Evolutionary conservation across 1,139 yeast species (phyloP).

Genomic region (Spencermartinsiella ligniputridi): DNA sequence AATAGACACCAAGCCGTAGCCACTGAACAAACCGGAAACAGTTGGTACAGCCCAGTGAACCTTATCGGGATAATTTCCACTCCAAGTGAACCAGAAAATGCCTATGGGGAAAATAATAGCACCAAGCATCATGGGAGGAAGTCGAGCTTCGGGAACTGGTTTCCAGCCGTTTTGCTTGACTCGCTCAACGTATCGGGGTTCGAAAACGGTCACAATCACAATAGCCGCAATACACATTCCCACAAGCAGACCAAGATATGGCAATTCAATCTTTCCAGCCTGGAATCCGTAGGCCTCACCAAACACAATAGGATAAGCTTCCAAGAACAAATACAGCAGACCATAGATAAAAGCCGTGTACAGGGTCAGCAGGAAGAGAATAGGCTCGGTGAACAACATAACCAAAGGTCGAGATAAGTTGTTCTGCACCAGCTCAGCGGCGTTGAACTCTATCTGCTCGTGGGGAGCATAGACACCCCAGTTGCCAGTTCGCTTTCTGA

Average conservation of each 20-base stretch:
- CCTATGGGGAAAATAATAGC: conserved; percentile 69
- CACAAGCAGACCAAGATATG: conserved; percentile 44
- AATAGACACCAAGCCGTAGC: conserved; percentile 69
- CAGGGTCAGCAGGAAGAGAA: conserved; percentile 60
- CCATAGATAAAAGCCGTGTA: conserved; percentile 87
- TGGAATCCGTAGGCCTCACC: conserved; percentile 49
- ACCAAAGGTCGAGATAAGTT: conserved; percentile 65
- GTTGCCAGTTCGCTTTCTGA: conserved; percentile 48
- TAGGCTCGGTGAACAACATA: conserved; percentile 71
- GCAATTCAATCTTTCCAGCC: conserved; percentile 51
- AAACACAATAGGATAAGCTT: conserved; percentile 77
- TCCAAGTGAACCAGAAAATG: conserved; percentile 80
- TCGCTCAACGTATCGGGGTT: conserved; percentile 36
- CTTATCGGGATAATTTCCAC: conserved; percentile 62
- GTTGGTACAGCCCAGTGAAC: conserved; percentile 89
- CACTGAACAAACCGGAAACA: conserved; percentile 64
- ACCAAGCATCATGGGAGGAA: conserved; percentile 70
- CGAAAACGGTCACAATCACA: conserved; percentile 34
- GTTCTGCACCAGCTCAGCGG: conserved; percentile 62
- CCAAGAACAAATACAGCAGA: conserved; percentile 67
- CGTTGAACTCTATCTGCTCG: conserved; percentile 60
- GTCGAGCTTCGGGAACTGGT: conserved; percentile 74
- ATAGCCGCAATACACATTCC: conserved; percentile 40
- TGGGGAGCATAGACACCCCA: conserved; percentile 88
- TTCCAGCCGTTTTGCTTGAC: conserved; percentile 49